Conservation (phyloP, 495 filamentous ascomycete species). For the Xanthoparmelia taractica region DNA sequence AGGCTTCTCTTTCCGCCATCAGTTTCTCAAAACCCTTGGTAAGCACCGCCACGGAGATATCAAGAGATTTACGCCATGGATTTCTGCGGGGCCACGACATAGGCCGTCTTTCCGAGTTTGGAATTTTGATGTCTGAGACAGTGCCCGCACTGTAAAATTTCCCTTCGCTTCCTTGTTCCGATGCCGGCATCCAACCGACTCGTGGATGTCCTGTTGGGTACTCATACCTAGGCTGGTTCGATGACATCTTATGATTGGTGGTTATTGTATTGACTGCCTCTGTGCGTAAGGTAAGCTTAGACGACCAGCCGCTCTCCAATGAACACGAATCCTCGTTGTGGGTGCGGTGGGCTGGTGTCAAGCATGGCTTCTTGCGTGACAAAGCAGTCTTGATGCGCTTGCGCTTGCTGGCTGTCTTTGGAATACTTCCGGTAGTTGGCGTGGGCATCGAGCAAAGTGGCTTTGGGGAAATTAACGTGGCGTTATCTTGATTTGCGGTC, state of each 20-base stretch:
- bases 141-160: neutral
- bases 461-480: neutral
- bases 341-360: neutral
- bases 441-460: neutral
- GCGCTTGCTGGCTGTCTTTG: neutral
- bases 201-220: neutral
- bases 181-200: neutral
- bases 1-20: neutral
- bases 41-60: conserved; percentile 10
- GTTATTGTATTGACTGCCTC: neutral
- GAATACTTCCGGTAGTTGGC: neutral
- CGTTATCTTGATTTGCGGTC: neutral
- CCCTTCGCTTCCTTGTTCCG: neutral
- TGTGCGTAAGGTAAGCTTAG: neutral
- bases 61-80: conserved; percentile 7
- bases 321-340: neutral
- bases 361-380: conserved; percentile 1
- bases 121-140: neutral
- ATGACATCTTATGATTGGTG: no score
- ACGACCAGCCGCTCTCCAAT: neutral
- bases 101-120: conserved; percentile 6
- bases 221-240: neutral
- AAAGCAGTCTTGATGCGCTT: neutral
- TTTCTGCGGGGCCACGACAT: conserved; percentile 7
- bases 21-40: conserved; percentile 2